These are phyloP conservation scores for Metschnikowia lunata DNA, from an alignment of 805 yeast species.

Conservation along the genomic window DNA sequence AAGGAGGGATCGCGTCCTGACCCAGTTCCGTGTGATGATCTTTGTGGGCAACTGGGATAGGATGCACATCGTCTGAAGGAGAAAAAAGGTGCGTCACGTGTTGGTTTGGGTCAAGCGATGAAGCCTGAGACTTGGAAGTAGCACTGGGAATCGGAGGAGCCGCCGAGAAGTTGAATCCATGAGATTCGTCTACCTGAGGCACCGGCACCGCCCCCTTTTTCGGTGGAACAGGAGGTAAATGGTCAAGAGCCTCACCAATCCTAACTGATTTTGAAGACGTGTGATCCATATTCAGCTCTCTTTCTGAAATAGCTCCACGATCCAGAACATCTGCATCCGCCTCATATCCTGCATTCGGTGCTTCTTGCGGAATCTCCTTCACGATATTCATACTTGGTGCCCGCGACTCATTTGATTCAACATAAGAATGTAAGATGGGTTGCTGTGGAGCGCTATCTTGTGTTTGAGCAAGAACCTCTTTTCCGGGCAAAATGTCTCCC, in stretches of 20 bases:
- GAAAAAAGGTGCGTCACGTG: slow-evolving; percentile 13
- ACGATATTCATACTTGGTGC: slow-evolving; percentile 4
- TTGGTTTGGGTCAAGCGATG: background rate
- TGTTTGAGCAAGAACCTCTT: slow-evolving; percentile 2
- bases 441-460: slow-evolving; percentile 2
- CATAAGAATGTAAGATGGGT: background rate
- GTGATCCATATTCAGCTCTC: background rate
- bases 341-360: slow-evolving; percentile 57
- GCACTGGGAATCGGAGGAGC: background rate
- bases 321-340: slow-evolving; percentile 56
- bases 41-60: slow-evolving; percentile 3
- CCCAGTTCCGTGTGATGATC: background rate
- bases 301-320: slow-evolving; percentile 11
- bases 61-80: slow-evolving; percentile 11
- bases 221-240: slow-evolving; percentile 6
- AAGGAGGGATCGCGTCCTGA: background rate
- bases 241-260: background rate
- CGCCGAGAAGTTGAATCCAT: background rate
- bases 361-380: slow-evolving; percentile 10
- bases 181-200: background rate
- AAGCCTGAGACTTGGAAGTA: slow-evolving; percentile 18
- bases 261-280: background rate
- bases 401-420: background rate
- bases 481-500: background rate
- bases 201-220: background rate